A percentile compares a stretch with the other conserved stretches of the same genome.
phyloP scores from a whole-genome alignment of 2,329 filamentous ascomycete species.

The Parastagonospora avenae region DNA sequence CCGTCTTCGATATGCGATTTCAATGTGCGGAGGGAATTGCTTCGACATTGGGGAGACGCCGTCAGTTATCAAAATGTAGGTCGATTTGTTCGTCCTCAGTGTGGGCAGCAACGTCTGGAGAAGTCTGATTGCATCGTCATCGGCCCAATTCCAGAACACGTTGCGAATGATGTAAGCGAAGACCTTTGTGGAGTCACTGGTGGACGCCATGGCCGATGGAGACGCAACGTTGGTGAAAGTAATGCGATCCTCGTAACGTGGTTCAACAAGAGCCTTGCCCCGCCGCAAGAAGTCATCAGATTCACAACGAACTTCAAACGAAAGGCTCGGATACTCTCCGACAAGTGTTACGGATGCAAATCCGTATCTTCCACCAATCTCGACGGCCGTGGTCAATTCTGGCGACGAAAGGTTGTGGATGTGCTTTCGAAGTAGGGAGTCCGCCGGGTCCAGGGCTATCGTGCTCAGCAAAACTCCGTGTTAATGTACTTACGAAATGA shows the following conservation, averaged over 20 bases:
- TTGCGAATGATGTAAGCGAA: conserved; percentile 4
- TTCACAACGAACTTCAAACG: conserved; percentile 2
- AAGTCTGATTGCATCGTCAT: neutral
- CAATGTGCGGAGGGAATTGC: conserved; percentile 1
- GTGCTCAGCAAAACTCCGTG: neutral
- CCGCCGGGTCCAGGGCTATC: neutral
- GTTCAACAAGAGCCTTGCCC: neutral
- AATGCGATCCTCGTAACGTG: neutral
- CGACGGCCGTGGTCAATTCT: neutral
- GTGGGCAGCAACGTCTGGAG: neutral
- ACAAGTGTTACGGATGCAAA: neutral
- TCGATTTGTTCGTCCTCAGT: neutral
- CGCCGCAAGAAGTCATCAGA: conserved; percentile 3
- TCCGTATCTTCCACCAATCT: neutral
- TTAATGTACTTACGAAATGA: neutral
- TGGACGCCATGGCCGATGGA: neutral
- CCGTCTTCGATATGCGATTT: conserved; percentile 1
- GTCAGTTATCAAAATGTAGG: neutral
- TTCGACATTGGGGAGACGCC: neutral
- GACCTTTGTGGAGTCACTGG: neutral
- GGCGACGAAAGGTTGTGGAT: neutral
- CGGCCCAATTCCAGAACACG: conserved; percentile 5
- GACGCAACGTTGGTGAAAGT: conserved; percentile 1
- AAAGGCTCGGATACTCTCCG: neutral
- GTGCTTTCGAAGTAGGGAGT: conserved; percentile 1